Conservation (phyloP, 257 asterid genomes). For the Echium plantagineum region DNA sequence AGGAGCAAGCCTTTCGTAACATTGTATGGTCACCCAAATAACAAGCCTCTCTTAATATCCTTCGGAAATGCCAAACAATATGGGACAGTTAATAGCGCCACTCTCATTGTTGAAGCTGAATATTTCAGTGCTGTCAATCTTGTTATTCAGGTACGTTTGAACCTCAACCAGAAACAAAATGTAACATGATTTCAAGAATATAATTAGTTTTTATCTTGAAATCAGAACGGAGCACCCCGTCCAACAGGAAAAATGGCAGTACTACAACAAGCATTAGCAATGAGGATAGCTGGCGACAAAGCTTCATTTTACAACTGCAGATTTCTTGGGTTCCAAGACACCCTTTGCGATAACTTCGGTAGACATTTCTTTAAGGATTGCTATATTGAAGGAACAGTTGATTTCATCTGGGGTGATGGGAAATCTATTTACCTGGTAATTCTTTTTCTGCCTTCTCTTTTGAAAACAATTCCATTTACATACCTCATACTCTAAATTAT, state of each 20-base stretch:
- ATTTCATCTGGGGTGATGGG: slow-evolving; percentile 74
- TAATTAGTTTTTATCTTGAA: too few species aligned
- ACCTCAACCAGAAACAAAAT: too few species aligned
- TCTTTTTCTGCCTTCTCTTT: too few species aligned
- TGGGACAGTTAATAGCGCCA: slow-evolving; percentile 53
- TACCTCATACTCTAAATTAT: too few species aligned
- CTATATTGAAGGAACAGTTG: slow-evolving; percentile 75
- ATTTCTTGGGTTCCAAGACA: slow-evolving; percentile 68
- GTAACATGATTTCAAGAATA: too few species aligned
- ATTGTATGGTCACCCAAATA: slow-evolving; percentile 41
- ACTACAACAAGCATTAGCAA: slow-evolving; percentile 55
- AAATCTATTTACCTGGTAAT: slow-evolving; percentile 50
- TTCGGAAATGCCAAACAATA: slow-evolving; percentile 42
- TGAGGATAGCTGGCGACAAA: slow-evolving; percentile 42
- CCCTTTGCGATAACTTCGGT: slow-evolving; percentile 57
- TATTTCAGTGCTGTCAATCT: slow-evolving; percentile 44
- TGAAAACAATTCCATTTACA: too few species aligned
- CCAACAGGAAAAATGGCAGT: too few species aligned
- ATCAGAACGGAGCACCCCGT: too few species aligned
- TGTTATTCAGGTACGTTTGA: too few species aligned
- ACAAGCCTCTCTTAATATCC: slow-evolving; percentile 26
- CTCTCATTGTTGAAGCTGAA: slow-evolving; percentile 38
- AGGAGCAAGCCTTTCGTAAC: slow-evolving; percentile 40
- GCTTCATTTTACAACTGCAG: slow-evolving; percentile 50
- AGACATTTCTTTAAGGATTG: slow-evolving; percentile 67